Conservation (phyloP, 139 green algal genomes). For the Chlorella ohadii region DNA sequence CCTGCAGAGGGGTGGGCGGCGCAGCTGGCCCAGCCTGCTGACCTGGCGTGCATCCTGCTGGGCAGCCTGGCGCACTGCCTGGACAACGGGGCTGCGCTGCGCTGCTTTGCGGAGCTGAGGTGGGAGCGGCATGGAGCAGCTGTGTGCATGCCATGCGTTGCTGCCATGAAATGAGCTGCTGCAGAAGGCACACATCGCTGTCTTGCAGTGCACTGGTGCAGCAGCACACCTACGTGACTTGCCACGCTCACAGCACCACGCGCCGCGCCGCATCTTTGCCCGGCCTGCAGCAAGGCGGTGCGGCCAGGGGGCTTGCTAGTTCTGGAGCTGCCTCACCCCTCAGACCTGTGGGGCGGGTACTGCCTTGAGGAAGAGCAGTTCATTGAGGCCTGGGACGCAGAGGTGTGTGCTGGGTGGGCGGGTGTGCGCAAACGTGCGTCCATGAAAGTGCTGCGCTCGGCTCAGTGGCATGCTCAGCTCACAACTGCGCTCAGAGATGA, state of each 20-base stretch:
- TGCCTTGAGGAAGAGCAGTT: constrained; percentile 25
- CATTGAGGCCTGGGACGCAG: constrained; percentile 45
- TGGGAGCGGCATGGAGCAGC: background rate
- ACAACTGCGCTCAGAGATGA: too few species aligned
- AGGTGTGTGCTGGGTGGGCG: background rate
- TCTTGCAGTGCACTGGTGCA: too few species aligned
- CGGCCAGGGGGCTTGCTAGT: constrained; percentile 41
- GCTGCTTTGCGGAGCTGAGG: constrained; percentile 37
- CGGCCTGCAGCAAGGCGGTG: constrained; percentile 3
- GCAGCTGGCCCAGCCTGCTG: constrained; percentile 20
- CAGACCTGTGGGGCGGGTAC: constrained; percentile 41
- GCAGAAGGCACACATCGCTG: too few species aligned
- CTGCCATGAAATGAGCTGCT: too few species aligned
- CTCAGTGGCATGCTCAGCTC: too few species aligned
- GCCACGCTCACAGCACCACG: too few species aligned
- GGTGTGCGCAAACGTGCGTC: too few species aligned
- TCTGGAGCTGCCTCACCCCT: constrained; percentile 42
- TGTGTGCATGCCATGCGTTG: background rate
- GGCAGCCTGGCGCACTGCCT: constrained; percentile 47
- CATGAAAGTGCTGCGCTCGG: too few species aligned
- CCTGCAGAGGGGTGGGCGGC: background rate
- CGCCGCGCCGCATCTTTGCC: too few species aligned
- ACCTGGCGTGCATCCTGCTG: constrained; percentile 41
- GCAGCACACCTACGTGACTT: too few species aligned
- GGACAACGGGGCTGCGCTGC: constrained; percentile 39